These are phyloP conservation scores for Pulicaria dysenterica DNA, from an alignment of 129 eudicot genomes.

Conservation along the genomic window DNA sequence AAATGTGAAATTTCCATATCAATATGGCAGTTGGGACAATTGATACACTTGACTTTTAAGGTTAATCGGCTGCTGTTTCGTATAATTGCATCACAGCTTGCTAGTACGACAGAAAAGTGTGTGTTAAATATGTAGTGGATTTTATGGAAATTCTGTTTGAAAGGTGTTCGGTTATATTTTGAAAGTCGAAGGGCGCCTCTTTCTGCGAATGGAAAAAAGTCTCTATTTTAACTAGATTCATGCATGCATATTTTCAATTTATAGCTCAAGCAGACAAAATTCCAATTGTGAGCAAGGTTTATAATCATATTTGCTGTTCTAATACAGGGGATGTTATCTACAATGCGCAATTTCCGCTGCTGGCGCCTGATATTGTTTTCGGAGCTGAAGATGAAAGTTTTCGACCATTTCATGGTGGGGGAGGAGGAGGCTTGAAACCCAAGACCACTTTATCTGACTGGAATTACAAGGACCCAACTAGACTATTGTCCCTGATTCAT, in stretches of 20 bases:
- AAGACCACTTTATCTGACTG: constrained; percentile 64
- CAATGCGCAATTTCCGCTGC: constrained; percentile 76
- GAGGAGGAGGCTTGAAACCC: constrained; percentile 37
- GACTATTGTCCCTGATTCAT: constrained; percentile 62
- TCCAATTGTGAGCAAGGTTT: neutral
- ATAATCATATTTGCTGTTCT: neutral
- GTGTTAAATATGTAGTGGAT: no score
- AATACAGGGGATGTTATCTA: constrained; percentile 85
- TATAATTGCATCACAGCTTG: no score
- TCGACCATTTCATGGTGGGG: constrained; percentile 44
- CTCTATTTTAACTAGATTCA: no score
- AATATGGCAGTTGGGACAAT: no score
- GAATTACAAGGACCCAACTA: constrained; percentile 78
- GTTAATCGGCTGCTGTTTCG: no score
- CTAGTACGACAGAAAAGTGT: no score
- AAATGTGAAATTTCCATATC: no score
- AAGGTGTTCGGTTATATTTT: no score
- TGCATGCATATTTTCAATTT: neutral
- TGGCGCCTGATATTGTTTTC: constrained; percentile 78
- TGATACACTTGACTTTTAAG: no score
- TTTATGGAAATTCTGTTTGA: no score
- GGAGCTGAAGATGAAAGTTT: constrained; percentile 86
- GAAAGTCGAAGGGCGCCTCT: no score
- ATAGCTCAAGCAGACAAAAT: neutral
- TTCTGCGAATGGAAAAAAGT: no score